Evolutionary conservation across 306 rosid species (phyloP), one percentile per base, ranked within the genome.

Genomic region (Lagenaria siceraria): DNA sequence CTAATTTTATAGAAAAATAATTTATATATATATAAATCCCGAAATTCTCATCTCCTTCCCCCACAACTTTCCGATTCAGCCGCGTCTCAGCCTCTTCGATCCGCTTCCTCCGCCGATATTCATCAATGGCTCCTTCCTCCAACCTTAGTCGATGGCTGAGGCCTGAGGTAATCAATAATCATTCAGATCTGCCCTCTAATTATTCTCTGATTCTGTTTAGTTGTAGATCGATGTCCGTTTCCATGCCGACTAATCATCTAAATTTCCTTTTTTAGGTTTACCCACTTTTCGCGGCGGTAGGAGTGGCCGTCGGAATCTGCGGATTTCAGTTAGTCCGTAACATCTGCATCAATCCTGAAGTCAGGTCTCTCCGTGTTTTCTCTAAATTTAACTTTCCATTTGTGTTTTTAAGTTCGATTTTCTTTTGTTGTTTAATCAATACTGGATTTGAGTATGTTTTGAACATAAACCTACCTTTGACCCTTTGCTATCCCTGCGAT

Each of bases 331-430:
- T 95, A 72, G 85, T 83, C 78, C 97, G 99, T 38, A 87, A 95
- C 49, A 78, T 95, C 83, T 77, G 82, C 78, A 88, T 90, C 89
- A 95, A 95, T 78, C 99, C 99, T 75, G 99, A 92, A 90, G 99
- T 95, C 87, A 95, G 97, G 99, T 94, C 42, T 18, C 7, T 55
- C 31, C 81, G 48, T 60, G 42, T 78, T 40, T 19, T 63, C 36
- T 21, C 76, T 8, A 8, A 6, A 5, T 18, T 17, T n/a, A 2
- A 27, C 31, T 29, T 42, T 55, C 29, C 72, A 6, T 68, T 29
- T 17, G 15, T n/a, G 6, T 10, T 31, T 46, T 74, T 38, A 24
- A 19, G 19, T 40, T 68, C 7, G 27, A 4, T 36, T 11, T 75
- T 40, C 0, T 53, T 76, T 17, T 38, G 29, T 54, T 18, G 29